These are phyloP conservation scores for Termitomyces sp. DNA, from an alignment of 768 basidiomycete genomes.

Conservation along the genomic window DNA sequence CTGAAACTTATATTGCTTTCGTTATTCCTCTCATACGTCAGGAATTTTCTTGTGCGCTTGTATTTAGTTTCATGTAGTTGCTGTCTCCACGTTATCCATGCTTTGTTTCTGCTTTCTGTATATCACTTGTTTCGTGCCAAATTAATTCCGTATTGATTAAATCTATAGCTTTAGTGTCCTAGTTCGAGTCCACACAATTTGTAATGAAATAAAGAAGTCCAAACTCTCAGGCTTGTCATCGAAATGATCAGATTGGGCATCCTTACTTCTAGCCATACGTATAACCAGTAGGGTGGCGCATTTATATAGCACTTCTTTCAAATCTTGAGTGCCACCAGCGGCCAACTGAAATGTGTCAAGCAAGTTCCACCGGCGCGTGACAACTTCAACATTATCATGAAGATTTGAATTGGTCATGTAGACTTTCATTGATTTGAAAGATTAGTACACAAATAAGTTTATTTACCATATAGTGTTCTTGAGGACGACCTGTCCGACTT, in stretches of 20 bases:
- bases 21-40: background rate
- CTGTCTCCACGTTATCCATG: background rate
- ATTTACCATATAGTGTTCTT: constrained; percentile 24
- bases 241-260: background rate
- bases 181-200: no score
- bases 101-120: background rate
- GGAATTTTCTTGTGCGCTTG: background rate
- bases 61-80: background rate
- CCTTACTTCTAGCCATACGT: background rate
- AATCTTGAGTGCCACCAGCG: background rate
- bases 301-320: background rate
- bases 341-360: background rate
- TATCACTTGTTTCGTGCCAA: no score
- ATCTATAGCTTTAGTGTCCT: no score
- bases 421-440: no score
- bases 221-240: constrained; percentile 1
- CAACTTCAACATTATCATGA: background rate
- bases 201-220: background rate
- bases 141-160: no score
- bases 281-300: background rate
- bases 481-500: constrained; percentile 25
- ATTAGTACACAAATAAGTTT: background rate
- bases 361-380: background rate
- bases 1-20: no score
- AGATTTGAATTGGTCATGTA: no score